Evolutionary conservation across 2,329 filamentous ascomycete species (phyloP).

Genomic region (Thielaviopsis euricoi): DNA sequence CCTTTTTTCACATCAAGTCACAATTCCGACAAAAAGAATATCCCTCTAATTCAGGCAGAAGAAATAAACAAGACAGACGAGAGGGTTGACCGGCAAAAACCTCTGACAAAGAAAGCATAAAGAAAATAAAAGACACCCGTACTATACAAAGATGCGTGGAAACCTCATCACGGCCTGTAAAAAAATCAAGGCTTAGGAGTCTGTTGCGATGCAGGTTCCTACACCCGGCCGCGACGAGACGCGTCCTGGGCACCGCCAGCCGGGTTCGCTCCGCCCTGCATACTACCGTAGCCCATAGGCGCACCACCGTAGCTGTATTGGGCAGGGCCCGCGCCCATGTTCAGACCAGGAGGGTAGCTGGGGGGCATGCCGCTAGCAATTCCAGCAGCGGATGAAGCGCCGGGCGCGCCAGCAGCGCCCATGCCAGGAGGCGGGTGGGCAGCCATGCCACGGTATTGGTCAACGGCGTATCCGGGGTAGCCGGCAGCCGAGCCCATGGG

Average conservation of each 20-base stretch:
- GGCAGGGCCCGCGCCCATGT: conserved; percentile 20
- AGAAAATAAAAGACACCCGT: neutral
- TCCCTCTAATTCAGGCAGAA: neutral
- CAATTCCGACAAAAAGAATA: conserved; percentile 2
- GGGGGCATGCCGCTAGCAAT: conserved; percentile 33
- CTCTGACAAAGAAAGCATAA: neutral
- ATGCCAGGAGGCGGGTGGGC: conserved; percentile 24
- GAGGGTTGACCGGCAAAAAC: neutral
- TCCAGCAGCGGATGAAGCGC: conserved; percentile 25
- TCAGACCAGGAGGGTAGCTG: conserved; percentile 29
- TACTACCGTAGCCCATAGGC: conserved; percentile 24
- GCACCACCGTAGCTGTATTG: conserved; percentile 30
- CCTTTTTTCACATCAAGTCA: too few species aligned
- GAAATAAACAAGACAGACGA: neutral
- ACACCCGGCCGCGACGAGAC: conserved; percentile 1
- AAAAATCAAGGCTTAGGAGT: neutral
- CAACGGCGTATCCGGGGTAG: conserved; percentile 34
- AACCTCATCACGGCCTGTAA: neutral
- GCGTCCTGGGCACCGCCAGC: conserved; percentile 18
- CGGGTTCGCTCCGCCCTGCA: conserved; percentile 25
- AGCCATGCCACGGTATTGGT: conserved; percentile 39
- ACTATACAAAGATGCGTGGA: neutral
- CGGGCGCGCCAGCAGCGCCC: conserved; percentile 35
- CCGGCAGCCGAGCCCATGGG: conserved; percentile 31
- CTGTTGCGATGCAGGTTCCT: too few species aligned